Evolutionary conservation across 352 stramenopile genomes (phyloP).

Genomic region (Phytophthora cactorum): DNA sequence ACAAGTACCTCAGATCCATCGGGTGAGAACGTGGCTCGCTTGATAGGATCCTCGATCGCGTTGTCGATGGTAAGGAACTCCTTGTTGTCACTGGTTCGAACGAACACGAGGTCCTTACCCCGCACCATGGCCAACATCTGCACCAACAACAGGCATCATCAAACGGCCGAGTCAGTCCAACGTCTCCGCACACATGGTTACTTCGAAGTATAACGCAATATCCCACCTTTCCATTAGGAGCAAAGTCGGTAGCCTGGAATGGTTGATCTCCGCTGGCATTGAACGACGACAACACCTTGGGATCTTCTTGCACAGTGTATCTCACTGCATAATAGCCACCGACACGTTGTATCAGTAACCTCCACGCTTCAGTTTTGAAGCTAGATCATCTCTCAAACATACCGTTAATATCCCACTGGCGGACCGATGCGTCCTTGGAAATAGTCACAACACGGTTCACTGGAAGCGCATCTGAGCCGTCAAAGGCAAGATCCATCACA

Average conservation of each 20-base stretch:
- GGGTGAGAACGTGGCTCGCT: slow-evolving; percentile 67
- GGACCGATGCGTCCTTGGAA: slow-evolving; percentile 80
- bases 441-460: slow-evolving; percentile 79
- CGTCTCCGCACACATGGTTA: no score
- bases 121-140: slow-evolving; percentile 67
- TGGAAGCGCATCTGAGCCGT: slow-evolving; percentile 71
- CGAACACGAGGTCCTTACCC: slow-evolving; percentile 65
- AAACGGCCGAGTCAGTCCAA: background rate
- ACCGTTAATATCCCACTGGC: slow-evolving; percentile 87
- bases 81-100: slow-evolving; percentile 53
- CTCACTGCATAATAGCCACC: slow-evolving; percentile 48
- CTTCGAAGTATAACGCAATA: background rate
- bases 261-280: slow-evolving; percentile 56
- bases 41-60: slow-evolving; percentile 68
- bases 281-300: slow-evolving; percentile 71
- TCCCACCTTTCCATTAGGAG: slow-evolving; percentile 69
- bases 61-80: slow-evolving; percentile 61
- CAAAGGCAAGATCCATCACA: slow-evolving; percentile 78
- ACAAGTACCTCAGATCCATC: slow-evolving; percentile 71
- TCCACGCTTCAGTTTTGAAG: background rate
- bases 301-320: slow-evolving; percentile 81
- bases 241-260: slow-evolving; percentile 69
- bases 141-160: background rate
- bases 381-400: background rate
- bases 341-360: background rate